Conservation (phyloP, 345 rosid genomes). For the Salix exigua region DNA sequence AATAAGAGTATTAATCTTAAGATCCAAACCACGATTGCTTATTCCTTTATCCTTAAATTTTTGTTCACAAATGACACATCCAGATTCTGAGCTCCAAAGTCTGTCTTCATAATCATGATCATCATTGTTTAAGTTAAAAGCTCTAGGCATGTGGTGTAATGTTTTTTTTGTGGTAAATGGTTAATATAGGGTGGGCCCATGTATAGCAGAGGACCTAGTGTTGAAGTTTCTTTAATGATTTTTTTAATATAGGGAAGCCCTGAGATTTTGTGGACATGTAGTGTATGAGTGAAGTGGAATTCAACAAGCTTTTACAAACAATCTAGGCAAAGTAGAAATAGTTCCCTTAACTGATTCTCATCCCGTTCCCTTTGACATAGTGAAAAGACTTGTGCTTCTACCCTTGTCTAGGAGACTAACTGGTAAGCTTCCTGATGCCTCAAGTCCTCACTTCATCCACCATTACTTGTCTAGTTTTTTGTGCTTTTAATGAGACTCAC, state of each 20-base stretch:
- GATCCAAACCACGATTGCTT: neutral
- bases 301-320: no score
- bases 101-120: no score
- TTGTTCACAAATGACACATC: neutral
- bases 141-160: no score
- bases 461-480: neutral
- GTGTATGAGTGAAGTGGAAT: no score
- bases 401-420: neutral
- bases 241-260: no score
- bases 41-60: neutral
- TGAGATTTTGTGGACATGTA: no score
- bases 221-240: no score
- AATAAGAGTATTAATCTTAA: neutral
- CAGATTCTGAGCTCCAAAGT: neutral
- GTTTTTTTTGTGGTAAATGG: no score
- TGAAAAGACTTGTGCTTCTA: neutral
- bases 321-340: no score
- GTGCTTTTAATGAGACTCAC: neutral
- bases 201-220: no score
- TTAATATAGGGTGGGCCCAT: no score
- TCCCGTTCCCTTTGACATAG: neutral
- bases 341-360: neutral
- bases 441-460: neutral
- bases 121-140: no score
- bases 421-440: neutral